These are phyloP conservation scores for Areca catechu DNA, from an alignment of 176 grass and related monocot species.

Conservation along the genomic window DNA sequence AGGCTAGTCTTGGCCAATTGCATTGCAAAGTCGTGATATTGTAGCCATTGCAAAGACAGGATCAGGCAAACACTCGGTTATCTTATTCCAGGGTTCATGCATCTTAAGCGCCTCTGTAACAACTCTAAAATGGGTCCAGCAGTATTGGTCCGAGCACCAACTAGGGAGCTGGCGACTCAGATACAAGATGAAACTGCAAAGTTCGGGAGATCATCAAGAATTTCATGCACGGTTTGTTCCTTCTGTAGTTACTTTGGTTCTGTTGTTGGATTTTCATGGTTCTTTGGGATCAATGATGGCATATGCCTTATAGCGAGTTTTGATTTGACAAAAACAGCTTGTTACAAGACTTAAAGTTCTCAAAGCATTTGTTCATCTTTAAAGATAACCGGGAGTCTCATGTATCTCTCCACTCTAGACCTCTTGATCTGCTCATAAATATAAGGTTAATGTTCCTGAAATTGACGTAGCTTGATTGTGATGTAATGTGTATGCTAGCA, in stretches of 20 bases:
- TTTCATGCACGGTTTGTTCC: slow-evolving; percentile 76
- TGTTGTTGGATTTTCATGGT: neutral
- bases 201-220: slow-evolving; percentile 78
- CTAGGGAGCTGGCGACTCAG: slow-evolving; percentile 93
- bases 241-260: neutral
- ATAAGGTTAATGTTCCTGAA: too few relatives aligned
- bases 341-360: neutral
- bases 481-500: too few relatives aligned
- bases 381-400: too few relatives aligned
- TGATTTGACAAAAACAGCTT: neutral
- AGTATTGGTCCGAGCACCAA: slow-evolving; percentile 83
- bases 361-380: neutral
- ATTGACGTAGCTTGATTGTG: too few relatives aligned
- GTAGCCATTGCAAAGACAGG: slow-evolving; percentile 97
- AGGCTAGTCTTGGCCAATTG: slow-evolving; percentile 97
- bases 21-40: slow-evolving; percentile 80
- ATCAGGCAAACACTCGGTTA: slow-evolving; percentile 96
- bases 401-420: too few relatives aligned
- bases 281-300: neutral
- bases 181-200: slow-evolving; percentile 89
- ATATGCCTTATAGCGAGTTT: slow-evolving; percentile 1
- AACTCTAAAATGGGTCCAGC: slow-evolving; percentile 69
- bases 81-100: slow-evolving; percentile 91
- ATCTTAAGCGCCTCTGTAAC: slow-evolving; percentile 71
- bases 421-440: too few relatives aligned